Percentiles rank a stretch among this genome's conserved stretches.
Evolutionary conservation across 176 grass and related monocot species (phyloP).

Genomic region (Hordeum marinum): DNA sequence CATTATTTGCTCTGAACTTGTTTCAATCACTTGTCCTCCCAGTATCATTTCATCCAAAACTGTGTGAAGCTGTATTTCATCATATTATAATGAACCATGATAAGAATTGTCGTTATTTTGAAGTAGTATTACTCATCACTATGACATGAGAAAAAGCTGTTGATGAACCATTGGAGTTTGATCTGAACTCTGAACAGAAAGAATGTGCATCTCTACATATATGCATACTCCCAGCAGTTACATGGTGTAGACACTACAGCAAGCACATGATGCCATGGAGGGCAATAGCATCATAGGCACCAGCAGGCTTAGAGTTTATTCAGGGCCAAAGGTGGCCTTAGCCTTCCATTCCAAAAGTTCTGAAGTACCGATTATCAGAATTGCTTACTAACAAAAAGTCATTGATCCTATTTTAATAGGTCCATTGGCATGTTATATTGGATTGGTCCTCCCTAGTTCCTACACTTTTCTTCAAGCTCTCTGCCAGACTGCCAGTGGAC

Average conservation of each 20-base stretch:
- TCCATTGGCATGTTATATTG: neutral
- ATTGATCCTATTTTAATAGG: neutral
- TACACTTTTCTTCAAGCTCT: neutral
- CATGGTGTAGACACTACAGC: neutral
- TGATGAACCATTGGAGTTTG: neutral
- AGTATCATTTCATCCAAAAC: slow-evolving; percentile 97
- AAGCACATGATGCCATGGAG: neutral
- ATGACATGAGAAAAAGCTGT: neutral
- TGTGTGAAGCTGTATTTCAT: slow-evolving; percentile 69
- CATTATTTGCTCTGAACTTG: slow-evolving; percentile 73
- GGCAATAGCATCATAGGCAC: neutral
- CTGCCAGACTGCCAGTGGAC: neutral
- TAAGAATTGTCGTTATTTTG: neutral
- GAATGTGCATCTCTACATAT: neutral
- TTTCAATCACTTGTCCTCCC: slow-evolving; percentile 86
- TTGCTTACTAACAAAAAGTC: neutral
- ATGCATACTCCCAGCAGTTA: neutral
- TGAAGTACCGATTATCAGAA: neutral
- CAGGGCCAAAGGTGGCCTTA: neutral
- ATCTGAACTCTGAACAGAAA: neutral
- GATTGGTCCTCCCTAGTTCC: neutral
- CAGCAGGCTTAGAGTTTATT: neutral
- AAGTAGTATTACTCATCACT: neutral
- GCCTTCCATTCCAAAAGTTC: neutral
- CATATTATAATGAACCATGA: neutral